Conservation (phyloP, 2,329 filamentous ascomycete genomes). For the Trichoderma hamatum region DNA sequence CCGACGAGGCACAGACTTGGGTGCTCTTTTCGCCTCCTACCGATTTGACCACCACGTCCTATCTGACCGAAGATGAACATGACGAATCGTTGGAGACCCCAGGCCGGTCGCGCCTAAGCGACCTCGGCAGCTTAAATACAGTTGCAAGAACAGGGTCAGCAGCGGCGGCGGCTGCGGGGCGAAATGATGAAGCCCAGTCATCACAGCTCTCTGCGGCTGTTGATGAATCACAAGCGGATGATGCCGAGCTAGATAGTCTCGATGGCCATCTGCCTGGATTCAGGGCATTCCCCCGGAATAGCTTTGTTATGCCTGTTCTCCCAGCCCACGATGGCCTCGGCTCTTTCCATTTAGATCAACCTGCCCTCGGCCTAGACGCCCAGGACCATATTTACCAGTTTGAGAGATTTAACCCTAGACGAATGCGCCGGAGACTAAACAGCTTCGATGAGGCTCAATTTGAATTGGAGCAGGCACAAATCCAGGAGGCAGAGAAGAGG, state of each 20-base stretch:
- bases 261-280: conserved; percentile 92
- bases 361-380: conserved; percentile 57
- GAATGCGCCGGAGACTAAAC: conserved; percentile 59
- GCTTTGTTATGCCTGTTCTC: conserved; percentile 69
- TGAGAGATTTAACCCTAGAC: conserved; percentile 78
- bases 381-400: conserved; percentile 90
- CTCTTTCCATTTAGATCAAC: conserved; percentile 71
- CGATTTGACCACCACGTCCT: conserved; percentile 64
- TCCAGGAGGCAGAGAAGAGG: conserved; percentile 72
- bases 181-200: conserved; percentile 49
- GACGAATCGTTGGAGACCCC: conserved; percentile 65
- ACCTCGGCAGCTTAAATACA: conserved; percentile 77
- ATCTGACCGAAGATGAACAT: conserved; percentile 68
- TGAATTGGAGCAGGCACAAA: conserved; percentile 56
- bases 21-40: conserved; percentile 85
- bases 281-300: conserved; percentile 57
- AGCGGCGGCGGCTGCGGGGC: conserved; percentile 35
- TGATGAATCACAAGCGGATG: conserved; percentile 58
- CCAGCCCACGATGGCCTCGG: conserved; percentile 91
- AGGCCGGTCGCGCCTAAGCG: conserved; percentile 74
- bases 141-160: conserved; percentile 59
- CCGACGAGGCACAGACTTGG: conserved; percentile 88
- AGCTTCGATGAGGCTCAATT: conserved; percentile 55
- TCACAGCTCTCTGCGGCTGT: conserved; percentile 44
- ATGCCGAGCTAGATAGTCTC: conserved; percentile 85